These are phyloP conservation scores for Trifolium fragiferum DNA, from an alignment of 306 rosid genomes.

Conservation along the genomic window DNA sequence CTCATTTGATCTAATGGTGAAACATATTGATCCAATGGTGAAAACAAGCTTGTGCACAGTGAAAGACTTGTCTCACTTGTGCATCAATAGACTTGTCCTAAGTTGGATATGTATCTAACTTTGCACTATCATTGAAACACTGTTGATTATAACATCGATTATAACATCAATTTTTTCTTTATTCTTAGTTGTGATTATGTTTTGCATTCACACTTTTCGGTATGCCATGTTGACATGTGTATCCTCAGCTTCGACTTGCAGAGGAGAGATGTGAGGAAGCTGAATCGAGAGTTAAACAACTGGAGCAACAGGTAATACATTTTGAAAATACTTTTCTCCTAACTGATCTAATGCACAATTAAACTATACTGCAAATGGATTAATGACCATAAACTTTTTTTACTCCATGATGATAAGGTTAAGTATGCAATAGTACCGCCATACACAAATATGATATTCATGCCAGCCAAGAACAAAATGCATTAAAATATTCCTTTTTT, in stretches of 20 bases:
- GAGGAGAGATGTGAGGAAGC: conserved; percentile 91
- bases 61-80: too few species aligned
- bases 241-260: conserved; percentile 91
- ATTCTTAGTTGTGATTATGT: conserved; percentile 1
- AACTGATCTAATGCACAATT: neutral
- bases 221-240: conserved; percentile 49
- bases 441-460: neutral
- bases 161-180: conserved; percentile 8
- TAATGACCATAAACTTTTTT: neutral
- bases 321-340: conserved; percentile 22
- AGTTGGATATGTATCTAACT: conserved; percentile 27
- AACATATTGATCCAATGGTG: too few species aligned
- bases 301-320: conserved; percentile 83
- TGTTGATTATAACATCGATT: conserved; percentile 16
- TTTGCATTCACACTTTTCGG: conserved; percentile 30
- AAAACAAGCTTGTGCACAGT: too few species aligned
- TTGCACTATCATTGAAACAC: conserved; percentile 5
- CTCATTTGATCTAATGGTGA: too few species aligned
- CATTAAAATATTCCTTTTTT: neutral
- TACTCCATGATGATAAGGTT: neutral
- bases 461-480: neutral
- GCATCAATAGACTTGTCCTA: too few species aligned
- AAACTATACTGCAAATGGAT: neutral
- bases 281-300: conserved; percentile 85
- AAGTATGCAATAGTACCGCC: neutral